Evolutionary conservation across 2,329 filamentous ascomycete species (phyloP), one percentile per base, ranked within the genome.

Genomic region (Biscogniauxia marginata): DNA sequence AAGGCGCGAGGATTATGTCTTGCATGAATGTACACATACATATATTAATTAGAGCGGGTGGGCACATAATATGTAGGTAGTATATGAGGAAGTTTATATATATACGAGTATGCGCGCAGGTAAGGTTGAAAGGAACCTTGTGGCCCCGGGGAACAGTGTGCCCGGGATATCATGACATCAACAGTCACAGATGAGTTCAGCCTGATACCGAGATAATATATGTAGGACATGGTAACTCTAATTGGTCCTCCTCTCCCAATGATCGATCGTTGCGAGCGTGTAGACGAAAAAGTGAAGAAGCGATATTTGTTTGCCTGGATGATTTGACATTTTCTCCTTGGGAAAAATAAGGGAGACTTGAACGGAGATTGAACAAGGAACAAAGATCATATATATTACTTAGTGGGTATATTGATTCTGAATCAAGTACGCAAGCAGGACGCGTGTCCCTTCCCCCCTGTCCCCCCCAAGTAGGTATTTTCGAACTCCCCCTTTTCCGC

Each of bases 161-260:
- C 30, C 30, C 9, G 30, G n/a, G 3, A 16, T 39, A 39, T 39
- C 11, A 39, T 39, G 46, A 49, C 46, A 49, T 49, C 46, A 25
- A 19, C 18, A 30, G 39, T 7, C 48, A 53, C 52, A 54, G 56
- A 56, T 55, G 58, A 54, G 58, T 56, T 54, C 54, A 63, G 61
- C 54, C 61, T 59, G 54, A 57, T 56, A 39, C 30, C 13, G 6
- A 25, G 8, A n/a, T 48, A 48, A 20, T 11, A 24, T 13, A 21
- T 46, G 46, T 16, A 45, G 47, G 22, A n/a, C n/a, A n/a, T n/a
- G 20, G 44, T 53, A 60, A 57, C 58, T 53, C 55, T 56, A n/a
- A n/a, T n/a, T n/a, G n/a, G n/a, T n/a, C n/a, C n/a, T n/a, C n/a
- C n/a, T n/a, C n/a, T n/a, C n/a, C n/a, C n/a, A n/a, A n/a, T n/a